Conservation (phyloP, 805 yeast genomes). For the Peterozyma xylosa region DNA sequence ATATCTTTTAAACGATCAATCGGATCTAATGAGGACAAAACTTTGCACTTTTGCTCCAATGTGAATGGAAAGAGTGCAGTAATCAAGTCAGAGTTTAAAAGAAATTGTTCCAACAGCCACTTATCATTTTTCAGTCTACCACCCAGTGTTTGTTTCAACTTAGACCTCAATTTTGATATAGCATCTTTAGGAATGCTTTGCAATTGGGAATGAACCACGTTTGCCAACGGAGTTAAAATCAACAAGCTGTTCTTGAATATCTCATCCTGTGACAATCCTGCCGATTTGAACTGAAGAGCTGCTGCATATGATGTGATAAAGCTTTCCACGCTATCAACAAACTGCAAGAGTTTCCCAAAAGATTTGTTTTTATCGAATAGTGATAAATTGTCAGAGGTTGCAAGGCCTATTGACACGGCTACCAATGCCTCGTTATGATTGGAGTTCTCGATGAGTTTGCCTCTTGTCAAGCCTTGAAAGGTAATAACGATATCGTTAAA, state of each 20-base stretch:
- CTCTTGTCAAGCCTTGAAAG: conserved; percentile 44
- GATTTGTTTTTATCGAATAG: neutral
- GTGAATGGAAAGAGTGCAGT: conserved; percentile 24
- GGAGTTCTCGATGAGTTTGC: conserved; percentile 13
- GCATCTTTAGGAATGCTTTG: conserved; percentile 23
- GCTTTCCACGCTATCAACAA: no score
- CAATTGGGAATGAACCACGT: conserved; percentile 48
- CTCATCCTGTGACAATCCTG: conserved; percentile 4
- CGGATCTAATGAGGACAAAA: conserved; percentile 10
- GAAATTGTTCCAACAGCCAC: conserved; percentile 8
- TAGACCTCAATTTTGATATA: conserved; percentile 13
- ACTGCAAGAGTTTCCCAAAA: conserved; percentile 9
- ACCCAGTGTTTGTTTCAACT: conserved; percentile 6
- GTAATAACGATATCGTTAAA: conserved; percentile 32
- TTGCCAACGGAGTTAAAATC: conserved; percentile 52
- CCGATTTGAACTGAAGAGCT: no score
- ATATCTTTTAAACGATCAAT: conserved; percentile 9
- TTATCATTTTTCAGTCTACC: conserved; percentile 3
- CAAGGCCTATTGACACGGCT: conserved; percentile 5
- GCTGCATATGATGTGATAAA: no score
- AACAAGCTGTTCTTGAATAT: conserved; percentile 24
- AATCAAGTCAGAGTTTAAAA: conserved; percentile 13
- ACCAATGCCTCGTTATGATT: neutral
- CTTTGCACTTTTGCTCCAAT: conserved; percentile 12
- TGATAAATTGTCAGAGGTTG: neutral